These are phyloP conservation scores for Saururus chinensis DNA, from an alignment of 164 flowering plant species.

Conservation along the genomic window DNA sequence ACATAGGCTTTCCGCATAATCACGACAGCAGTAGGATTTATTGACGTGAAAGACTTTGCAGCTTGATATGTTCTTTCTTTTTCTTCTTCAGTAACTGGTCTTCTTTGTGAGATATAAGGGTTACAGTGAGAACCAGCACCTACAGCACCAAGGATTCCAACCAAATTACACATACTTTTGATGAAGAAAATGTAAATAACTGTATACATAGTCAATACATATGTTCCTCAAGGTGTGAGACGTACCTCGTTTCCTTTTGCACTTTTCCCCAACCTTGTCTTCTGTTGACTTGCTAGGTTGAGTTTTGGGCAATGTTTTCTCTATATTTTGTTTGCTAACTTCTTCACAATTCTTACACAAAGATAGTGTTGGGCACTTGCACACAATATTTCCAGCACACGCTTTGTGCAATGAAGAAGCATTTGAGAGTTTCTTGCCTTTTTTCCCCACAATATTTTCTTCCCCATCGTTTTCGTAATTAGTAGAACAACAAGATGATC, in stretches of 20 bases:
- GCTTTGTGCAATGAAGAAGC: background rate
- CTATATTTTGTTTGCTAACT: too few species aligned
- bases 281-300: too few species aligned
- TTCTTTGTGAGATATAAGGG: background rate
- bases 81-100: constrained; percentile 1
- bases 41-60: background rate
- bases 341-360: too few species aligned
- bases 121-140: background rate
- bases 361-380: too few species aligned
- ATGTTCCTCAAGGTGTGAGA: too few species aligned
- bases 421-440: background rate
- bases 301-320: too few species aligned
- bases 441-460: too few species aligned
- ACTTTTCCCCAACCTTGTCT: too few species aligned
- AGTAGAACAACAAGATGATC: background rate
- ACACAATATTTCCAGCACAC: too few species aligned
- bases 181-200: background rate
- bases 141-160: background rate
- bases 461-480: background rate
- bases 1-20: constrained; percentile 1
- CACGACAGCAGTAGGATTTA: background rate
- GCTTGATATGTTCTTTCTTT: background rate
- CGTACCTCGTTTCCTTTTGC: too few species aligned
- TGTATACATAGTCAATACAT: too few species aligned
- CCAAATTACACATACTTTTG: background rate